Conservation (phyloP, 306 rosid species). For the Quercus gilva region DNA sequence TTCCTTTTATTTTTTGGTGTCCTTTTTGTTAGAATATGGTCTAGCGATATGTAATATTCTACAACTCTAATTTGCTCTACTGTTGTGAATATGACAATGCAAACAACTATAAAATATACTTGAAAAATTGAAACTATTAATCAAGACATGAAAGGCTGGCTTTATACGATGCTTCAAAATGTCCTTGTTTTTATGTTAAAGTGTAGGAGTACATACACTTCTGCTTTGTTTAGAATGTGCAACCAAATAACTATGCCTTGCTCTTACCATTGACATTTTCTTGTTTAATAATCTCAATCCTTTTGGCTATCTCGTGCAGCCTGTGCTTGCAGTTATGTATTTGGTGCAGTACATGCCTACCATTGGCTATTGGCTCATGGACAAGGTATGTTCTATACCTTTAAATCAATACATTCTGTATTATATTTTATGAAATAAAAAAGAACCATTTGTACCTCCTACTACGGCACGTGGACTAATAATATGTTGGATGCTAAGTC, state of each 20-base stretch:
- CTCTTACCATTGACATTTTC: background rate
- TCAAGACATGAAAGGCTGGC: background rate
- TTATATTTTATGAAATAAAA: background rate
- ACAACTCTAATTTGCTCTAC: background rate
- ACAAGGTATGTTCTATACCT: slow-evolving; percentile 34
- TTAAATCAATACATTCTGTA: background rate
- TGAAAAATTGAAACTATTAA: background rate
- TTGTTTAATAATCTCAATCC: background rate
- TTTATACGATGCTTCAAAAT: background rate
- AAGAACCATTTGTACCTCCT: background rate
- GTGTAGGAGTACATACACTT: background rate
- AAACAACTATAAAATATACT: background rate
- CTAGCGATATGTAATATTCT: background rate
- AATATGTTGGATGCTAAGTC: background rate
- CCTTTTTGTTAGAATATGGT: background rate
- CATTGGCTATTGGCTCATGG: slow-evolving; percentile 61
- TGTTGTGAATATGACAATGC: background rate
- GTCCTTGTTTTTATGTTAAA: background rate
- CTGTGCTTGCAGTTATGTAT: slow-evolving; percentile 51
- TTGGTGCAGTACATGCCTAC: slow-evolving; percentile 57
- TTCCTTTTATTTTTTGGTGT: background rate
- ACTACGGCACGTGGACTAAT: background rate
- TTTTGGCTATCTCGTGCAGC: background rate
- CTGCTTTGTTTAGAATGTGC: background rate
- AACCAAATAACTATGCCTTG: background rate